These are phyloP conservation scores for Breynia disticha DNA, from an alignment of 441 rosid species.

Conservation along the genomic window DNA sequence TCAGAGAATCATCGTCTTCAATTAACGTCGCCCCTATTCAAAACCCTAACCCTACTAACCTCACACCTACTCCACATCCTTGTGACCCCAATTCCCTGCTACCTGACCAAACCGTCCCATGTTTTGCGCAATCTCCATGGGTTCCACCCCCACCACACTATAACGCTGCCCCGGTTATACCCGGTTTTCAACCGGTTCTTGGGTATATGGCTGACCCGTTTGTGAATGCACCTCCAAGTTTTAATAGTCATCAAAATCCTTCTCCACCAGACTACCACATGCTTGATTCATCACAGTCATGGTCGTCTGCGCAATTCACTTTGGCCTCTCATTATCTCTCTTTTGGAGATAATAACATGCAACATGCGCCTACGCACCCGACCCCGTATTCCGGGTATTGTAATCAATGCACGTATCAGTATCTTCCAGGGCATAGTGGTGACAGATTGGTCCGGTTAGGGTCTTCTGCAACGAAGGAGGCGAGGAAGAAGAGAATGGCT, in stretches of 20 bases:
- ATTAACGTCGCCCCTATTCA: conserved; percentile 27
- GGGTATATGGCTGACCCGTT: conserved; percentile 32
- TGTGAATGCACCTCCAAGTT: conserved; percentile 23
- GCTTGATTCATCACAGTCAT: conserved; percentile 47
- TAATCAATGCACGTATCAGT: conserved; percentile 44
- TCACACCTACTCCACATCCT: conserved; percentile 22
- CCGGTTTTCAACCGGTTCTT: conserved; percentile 21
- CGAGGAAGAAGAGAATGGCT: conserved; percentile 93
- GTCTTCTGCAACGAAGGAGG: conserved; percentile 78
- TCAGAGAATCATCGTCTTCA: conserved; percentile 17
- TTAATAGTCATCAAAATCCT: conserved; percentile 27
- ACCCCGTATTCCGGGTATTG: conserved; percentile 37
- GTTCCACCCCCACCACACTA: conserved; percentile 21
- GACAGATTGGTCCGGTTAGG: conserved; percentile 42
- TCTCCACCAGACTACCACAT: conserved; percentile 35
- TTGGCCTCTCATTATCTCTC: conserved; percentile 32
- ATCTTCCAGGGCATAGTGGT: conserved; percentile 32
- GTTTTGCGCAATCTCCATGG: conserved; percentile 35
- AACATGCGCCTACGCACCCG: conserved; percentile 16
- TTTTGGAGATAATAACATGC: conserved; percentile 28
- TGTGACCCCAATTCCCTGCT: neutral
- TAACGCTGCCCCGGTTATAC: conserved; percentile 12
- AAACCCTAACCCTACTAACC: conserved; percentile 45
- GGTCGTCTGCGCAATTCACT: conserved; percentile 47
- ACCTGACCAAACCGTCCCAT: conserved; percentile 25